phyloP scores from a whole-genome alignment of 306 rosid species.

The Chamaecrista fasciculata region DNA sequence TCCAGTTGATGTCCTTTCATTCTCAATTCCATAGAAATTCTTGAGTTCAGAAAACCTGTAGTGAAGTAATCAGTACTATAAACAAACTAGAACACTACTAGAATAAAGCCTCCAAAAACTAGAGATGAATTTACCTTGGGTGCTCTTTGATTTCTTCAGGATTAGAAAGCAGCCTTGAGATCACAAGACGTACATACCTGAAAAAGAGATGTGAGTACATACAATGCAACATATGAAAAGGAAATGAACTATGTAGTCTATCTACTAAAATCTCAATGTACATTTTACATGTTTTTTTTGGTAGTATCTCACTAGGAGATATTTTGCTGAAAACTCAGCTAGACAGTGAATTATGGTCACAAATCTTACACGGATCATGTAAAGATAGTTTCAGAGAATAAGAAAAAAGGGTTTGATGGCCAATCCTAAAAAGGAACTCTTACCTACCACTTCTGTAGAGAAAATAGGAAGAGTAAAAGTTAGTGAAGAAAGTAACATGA shows the following conservation, averaged over 20 bases:
- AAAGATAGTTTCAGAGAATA: constrained; percentile 9
- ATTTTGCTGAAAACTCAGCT: constrained; percentile 18
- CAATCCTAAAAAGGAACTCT: background rate
- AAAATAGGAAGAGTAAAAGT: background rate
- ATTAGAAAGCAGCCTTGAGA: constrained; percentile 57
- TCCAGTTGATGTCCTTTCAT: constrained; percentile 54
- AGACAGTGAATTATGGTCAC: background rate
- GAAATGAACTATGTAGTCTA: background rate
- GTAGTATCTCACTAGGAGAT: background rate
- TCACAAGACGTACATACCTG: constrained; percentile 84
- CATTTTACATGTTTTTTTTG: background rate
- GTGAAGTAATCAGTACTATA: constrained; percentile 16
- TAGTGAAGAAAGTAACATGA: background rate
- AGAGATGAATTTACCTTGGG: constrained; percentile 61
- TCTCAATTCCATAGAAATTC: constrained; percentile 76
- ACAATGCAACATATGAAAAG: constrained; percentile 7
- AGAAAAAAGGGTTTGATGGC: background rate
- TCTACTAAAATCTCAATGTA: background rate
- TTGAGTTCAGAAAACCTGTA: constrained; percentile 79
- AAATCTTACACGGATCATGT: background rate
- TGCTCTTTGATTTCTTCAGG: constrained; percentile 68
- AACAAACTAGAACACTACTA: constrained; percentile 20
- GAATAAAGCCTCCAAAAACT: constrained; percentile 26
- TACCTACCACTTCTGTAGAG: background rate
- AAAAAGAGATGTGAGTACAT: constrained; percentile 26